A percentile compares a stretch with the other conserved stretches of the same genome.
Evolutionary conservation across 371 early-diverging fungal genomes (phyloP).

Genomic region (Choanephora cucurbitarum): DNA sequence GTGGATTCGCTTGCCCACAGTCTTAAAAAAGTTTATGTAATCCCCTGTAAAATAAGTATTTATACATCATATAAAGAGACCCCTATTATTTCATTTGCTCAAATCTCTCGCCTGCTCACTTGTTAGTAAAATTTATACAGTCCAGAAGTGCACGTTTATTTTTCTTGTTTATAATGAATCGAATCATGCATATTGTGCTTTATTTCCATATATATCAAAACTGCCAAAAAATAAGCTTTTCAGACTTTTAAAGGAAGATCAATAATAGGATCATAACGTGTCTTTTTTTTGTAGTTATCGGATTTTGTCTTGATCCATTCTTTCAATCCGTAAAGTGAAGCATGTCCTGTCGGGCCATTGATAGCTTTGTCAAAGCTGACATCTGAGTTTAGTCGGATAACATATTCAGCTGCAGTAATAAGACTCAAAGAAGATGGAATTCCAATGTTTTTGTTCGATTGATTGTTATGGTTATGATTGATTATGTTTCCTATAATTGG

Average conservation of each 20-base stretch:
- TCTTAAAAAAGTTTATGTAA: constrained; percentile 8
- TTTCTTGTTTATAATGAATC: too few species aligned
- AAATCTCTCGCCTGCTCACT: neutral
- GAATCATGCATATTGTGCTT: neutral
- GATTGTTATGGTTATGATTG: constrained; percentile 1
- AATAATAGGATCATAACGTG: constrained; percentile 7
- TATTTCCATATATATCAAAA: too few species aligned
- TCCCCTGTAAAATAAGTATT: neutral
- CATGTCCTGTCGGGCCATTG: constrained; percentile 26
- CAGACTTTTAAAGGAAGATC: constrained; percentile 4
- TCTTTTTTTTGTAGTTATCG: constrained; percentile 11
- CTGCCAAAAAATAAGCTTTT: neutral
- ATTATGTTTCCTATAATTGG: neutral
- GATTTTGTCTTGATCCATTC: constrained; percentile 28
- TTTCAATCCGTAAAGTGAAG: constrained; percentile 31
- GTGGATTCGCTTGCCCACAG: constrained; percentile 48
- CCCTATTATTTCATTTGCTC: neutral
- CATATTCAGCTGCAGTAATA: constrained; percentile 16
- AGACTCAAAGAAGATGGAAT: constrained; percentile 11
- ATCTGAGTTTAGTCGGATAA: constrained; percentile 20
- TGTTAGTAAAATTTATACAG: neutral
- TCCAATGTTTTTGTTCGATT: constrained; percentile 1
- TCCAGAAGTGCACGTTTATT: too few species aligned
- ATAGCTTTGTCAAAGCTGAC: constrained; percentile 22
- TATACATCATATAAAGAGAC: neutral